These are phyloP conservation scores for Pythium biforme DNA, from an alignment of 352 stramenopile genomes.

Conservation along the genomic window DNA sequence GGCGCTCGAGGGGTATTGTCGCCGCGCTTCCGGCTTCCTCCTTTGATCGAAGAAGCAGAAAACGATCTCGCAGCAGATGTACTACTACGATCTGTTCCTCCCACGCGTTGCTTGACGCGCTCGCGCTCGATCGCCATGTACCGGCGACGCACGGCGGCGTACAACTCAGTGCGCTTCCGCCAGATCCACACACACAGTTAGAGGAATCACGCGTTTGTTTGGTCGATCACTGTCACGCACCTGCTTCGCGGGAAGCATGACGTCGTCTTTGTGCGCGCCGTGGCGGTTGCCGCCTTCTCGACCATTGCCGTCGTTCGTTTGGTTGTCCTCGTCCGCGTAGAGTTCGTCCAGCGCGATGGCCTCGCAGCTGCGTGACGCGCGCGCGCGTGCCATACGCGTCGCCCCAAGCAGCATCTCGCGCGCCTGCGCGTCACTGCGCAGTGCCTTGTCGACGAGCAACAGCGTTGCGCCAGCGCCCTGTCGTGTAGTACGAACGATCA, in stretches of 20 bases:
- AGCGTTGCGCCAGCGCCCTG: neutral
- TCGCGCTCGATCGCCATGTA: slow-evolving; percentile 64
- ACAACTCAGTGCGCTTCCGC: slow-evolving; percentile 40
- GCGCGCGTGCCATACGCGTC: slow-evolving; percentile 7
- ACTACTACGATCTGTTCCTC: no score
- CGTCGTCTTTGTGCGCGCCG: no score
- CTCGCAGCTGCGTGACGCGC: slow-evolving; percentile 10
- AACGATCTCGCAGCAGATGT: no score
- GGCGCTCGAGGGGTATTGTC: neutral
- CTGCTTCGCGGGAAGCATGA: neutral
- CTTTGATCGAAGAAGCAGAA: no score
- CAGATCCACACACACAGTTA: neutral
- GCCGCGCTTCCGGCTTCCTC: neutral
- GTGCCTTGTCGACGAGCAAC: slow-evolving; percentile 17
- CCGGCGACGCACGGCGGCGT: slow-evolving; percentile 45
- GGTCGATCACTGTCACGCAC: neutral
- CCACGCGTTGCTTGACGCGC: slow-evolving; percentile 14
- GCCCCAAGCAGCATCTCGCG: slow-evolving; percentile 41
- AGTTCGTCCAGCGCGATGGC: neutral
- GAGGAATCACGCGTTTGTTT: no score
- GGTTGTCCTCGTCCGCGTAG: slow-evolving; percentile 3
- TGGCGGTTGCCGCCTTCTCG: neutral
- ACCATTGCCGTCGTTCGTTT: neutral
- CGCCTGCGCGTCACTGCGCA: slow-evolving; percentile 38
- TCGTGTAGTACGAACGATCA: neutral